Percentiles rank a stretch among this genome's conserved stretches.
Evolutionary conservation across 106 monocot species (phyloP).

Genomic region (Apostasia shenzhenica): DNA sequence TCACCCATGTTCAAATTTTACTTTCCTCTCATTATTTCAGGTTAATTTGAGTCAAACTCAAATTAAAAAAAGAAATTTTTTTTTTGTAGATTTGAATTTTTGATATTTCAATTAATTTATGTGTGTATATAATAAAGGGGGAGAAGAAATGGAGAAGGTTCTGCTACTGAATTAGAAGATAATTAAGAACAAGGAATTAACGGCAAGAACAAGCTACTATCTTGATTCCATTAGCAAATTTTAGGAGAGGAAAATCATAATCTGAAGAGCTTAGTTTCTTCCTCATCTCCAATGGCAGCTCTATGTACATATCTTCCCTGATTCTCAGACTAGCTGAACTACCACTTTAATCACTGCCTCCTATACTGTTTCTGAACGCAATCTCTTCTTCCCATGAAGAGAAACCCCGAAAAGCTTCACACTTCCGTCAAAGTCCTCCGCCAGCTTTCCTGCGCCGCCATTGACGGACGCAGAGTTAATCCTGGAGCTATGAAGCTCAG

Average conservation of each 20-base stretch:
- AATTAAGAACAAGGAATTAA: neutral
- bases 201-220: neutral
- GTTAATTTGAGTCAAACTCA: too few species aligned
- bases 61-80: too few species aligned
- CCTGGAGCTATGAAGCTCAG: neutral
- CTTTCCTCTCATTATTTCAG: too few species aligned
- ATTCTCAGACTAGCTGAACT: neutral
- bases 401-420: conserved; percentile 8
- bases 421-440: neutral
- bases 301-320: neutral
- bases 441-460: neutral
- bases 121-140: too few species aligned
- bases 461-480: neutral
- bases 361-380: neutral
- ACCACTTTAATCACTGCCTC: neutral
- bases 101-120: too few species aligned
- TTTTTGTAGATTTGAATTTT: too few species aligned
- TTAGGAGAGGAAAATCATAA: neutral
- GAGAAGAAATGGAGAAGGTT: too few species aligned
- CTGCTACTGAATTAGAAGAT: neutral
- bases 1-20: too few species aligned
- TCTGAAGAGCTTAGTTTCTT: neutral
- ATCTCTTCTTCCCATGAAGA: conserved; percentile 3
- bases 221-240: conserved; percentile 1
- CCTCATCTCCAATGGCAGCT: neutral